Base-by-base conservation (phyloP, 192 early-diverging fungal genomes). In the Gaertneriomyces sp. region DNA sequence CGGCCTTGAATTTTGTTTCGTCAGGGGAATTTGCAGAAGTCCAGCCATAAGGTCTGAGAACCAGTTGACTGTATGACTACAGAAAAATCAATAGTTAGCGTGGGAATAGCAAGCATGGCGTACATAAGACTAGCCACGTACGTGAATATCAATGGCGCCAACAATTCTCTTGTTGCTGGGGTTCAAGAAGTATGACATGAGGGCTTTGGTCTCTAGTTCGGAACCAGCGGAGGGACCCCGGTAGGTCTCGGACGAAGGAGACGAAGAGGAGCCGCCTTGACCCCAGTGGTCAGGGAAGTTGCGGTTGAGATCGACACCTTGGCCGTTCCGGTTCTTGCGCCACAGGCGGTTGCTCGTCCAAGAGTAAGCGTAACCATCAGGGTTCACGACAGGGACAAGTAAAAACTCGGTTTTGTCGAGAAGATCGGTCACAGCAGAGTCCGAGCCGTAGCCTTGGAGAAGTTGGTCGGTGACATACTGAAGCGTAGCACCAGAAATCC, bases 101-200 rank as follows among this genome's bases (percentile, higher is more conserved):
- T 0, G 0, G 1, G 25, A 33, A 49, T n/a, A 49, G 47, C 12
- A 2, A 49, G 47, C 12, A 17, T 0, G 47, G 2, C 14, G 16
- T 0, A 12, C 12, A 49, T 2, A 17, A n/a, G 12, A 49, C 2
- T 17, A n/a, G 47, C 43, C 44, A 71, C 76, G 83, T 33, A 76
- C 74, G 63, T 86, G 85, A 42, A 84, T 77, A 58, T 86, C 85
- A 44, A 86, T 79, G 2, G 75, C 82, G 17, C 80, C 85, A 51
- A 84, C 74, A n/a, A 79, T 64, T 41, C 76, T 79, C 49, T 75
- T 74, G 64, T 74, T 63, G 39, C 58, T 61, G 19, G 61, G 78
- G 44, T 66, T 52, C 16, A 74, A 55, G 60, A 84, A 82, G 61
- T 76, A 82, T 10, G 77, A 71, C 62, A 73, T 71, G 19, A 82